Base-by-base conservation (phyloP, 192 early-diverging fungal genomes). In the Kickxella alabastrina region DNA sequence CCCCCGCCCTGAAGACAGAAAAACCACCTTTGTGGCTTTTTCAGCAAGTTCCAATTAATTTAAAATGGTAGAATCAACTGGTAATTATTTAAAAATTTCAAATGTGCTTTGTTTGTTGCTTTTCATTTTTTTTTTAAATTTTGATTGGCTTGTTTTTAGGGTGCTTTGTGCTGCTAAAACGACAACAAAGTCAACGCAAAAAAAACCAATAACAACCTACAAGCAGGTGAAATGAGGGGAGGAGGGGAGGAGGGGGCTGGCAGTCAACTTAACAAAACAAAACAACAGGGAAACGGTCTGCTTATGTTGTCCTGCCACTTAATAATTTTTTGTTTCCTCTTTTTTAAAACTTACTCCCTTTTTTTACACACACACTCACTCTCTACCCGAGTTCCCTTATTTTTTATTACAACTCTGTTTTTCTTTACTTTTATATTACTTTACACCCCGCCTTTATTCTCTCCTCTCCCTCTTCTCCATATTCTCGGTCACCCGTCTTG, bases 381-480 rank as follows among this genome's bases (percentile, higher is more conserved):
- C n/a, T n/a, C n/a, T n/a, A n/a, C n/a, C n/a, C n/a, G n/a, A n/a
- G n/a, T n/a, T n/a, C n/a, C n/a, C n/a, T n/a, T n/a, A n/a, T n/a
- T n/a, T n/a, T n/a, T n/a, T n/a, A n/a, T n/a, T n/a, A n/a, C n/a
- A n/a, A n/a, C n/a, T n/a, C n/a, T n/a, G n/a, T 17, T 42, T 26
- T 34, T 27, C 35, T 46, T 34, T 40, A 47, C 18, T 35, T 36
- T 23, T 44, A 12, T 32, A 46, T 45, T 23, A 18, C 29, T 31
- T 19, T 45, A n/a, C 31, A 44, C 32, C 27, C 17, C 49, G 34
- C 17, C 2, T 37, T 29, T 43, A 34, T n/a, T 25, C 22, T 41
- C 44, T 13, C 26, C 19, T 31, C 27, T 49, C 3, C 39, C 45
- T 40, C 39, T 41, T 52, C 44, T 52, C 34, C 25, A 29, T 21